These are phyloP conservation scores for Melianthus villosus DNA, from an alignment of 441 rosid species.

Conservation along the genomic window DNA sequence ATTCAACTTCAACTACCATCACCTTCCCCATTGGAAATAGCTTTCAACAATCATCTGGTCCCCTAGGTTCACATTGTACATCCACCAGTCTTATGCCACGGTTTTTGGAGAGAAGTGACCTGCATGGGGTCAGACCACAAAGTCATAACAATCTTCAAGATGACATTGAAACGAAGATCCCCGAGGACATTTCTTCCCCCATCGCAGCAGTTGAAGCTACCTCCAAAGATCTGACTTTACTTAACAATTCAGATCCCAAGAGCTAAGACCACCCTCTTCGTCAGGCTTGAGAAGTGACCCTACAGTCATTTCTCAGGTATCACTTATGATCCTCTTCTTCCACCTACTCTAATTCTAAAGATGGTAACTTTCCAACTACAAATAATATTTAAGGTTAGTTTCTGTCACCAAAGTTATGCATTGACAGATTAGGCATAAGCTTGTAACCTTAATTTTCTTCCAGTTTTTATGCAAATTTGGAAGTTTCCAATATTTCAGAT, in stretches of 20 bases:
- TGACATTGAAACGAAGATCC: constrained; percentile 5
- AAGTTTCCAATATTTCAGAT: too few species aligned
- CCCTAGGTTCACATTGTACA: constrained; percentile 4
- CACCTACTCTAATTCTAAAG: too few species aligned
- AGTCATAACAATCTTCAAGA: constrained; percentile 7
- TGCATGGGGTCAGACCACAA: constrained; percentile 4
- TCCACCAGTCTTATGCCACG: constrained; percentile 7
- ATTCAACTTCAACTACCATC: constrained; percentile 9
- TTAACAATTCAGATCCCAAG: constrained; percentile 10
- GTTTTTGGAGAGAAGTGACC: constrained; percentile 1
- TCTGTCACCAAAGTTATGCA: too few species aligned
- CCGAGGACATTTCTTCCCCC: constrained; percentile 12
- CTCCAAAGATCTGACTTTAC: constrained; percentile 16
- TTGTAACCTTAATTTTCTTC: too few species aligned
- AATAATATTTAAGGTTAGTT: too few species aligned
- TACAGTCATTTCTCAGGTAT: constrained; percentile 12
- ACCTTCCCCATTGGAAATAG: constrained; percentile 5
- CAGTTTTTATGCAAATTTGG: too few species aligned
- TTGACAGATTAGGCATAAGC: too few species aligned
- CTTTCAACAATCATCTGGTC: constrained; percentile 8
- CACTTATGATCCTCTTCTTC: too few species aligned
- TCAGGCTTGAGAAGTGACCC: constrained; percentile 10
- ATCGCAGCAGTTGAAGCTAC: constrained; percentile 4
- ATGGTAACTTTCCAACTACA: too few species aligned
- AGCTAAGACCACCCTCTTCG: constrained; percentile 9